Percentiles rank a stretch among this genome's conserved stretches.
phyloP scores from a whole-genome alignment of 129 eudicot genomes.

The Flaveria brownii region DNA sequence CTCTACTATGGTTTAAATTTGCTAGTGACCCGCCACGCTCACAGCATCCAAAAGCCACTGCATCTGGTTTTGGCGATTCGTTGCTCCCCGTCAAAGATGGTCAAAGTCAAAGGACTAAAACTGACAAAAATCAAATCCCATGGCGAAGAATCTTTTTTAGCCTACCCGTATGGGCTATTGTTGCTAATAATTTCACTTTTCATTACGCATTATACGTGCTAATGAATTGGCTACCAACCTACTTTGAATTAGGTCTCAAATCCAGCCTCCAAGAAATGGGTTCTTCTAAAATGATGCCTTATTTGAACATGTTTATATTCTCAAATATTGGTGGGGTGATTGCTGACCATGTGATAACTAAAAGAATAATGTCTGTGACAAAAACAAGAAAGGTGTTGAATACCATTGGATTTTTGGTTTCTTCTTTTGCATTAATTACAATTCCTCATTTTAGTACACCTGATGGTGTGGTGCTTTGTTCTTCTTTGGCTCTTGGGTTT shows the following conservation, averaged over 20 bases:
- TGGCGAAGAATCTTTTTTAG: slow-evolving; percentile 69
- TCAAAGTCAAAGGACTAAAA: slow-evolving; percentile 49
- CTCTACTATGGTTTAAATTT: slow-evolving; percentile 68
- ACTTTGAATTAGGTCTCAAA: slow-evolving; percentile 76
- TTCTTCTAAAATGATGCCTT: slow-evolving; percentile 96
- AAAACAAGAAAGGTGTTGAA: slow-evolving; percentile 73
- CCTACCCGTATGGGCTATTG: slow-evolving; percentile 95
- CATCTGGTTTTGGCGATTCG: slow-evolving; percentile 83
- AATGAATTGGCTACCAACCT: slow-evolving; percentile 97
- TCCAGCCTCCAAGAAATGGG: slow-evolving; percentile 95
- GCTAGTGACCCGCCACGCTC: slow-evolving; percentile 92
- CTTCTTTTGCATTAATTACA: slow-evolving; percentile 77
- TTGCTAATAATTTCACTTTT: slow-evolving; percentile 86
- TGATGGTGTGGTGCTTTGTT: slow-evolving; percentile 74
- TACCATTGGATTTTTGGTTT: slow-evolving; percentile 68
- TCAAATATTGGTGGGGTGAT: slow-evolving; percentile 89
- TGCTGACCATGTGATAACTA: slow-evolving; percentile 82
- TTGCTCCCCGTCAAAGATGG: slow-evolving; percentile 55
- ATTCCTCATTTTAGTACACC: slow-evolving; percentile 77
- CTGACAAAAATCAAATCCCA: slow-evolving; percentile 61
- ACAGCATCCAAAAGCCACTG: slow-evolving; percentile 87
- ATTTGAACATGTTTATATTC: slow-evolving; percentile 84
- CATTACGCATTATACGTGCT: slow-evolving; percentile 91
- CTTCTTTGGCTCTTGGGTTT: slow-evolving; percentile 84
- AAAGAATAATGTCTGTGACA: slow-evolving; percentile 69